Evolutionary conservation across 441 rosid genomes (phyloP).

Genomic region (Adansonia rubrostipa): DNA sequence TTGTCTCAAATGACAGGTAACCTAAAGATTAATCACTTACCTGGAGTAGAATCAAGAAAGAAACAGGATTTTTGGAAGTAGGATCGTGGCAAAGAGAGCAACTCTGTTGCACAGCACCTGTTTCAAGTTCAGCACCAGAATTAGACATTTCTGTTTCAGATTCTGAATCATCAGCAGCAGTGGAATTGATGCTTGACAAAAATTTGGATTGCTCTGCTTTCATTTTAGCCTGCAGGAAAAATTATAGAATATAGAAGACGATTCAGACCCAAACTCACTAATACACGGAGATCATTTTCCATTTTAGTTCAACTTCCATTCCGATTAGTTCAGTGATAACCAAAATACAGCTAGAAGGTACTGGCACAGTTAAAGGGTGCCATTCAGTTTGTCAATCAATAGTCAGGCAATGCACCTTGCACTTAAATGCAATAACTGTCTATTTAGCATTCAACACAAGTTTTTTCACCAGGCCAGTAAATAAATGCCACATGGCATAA

Average conservation of each 20-base stretch:
- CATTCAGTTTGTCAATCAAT: neutral
- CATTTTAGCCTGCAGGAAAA: slow-evolving; percentile 87
- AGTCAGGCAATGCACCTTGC: neutral
- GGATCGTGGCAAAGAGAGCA: slow-evolving; percentile 95
- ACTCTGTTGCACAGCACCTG: slow-evolving; percentile 59
- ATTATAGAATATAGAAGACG: slow-evolving; percentile 26
- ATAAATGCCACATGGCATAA: neutral
- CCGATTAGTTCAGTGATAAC: neutral
- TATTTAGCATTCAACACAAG: neutral
- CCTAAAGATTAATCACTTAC: slow-evolving; percentile 44
- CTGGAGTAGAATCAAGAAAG: slow-evolving; percentile 93
- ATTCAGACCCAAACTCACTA: slow-evolving; percentile 18
- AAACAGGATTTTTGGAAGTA: slow-evolving; percentile 73
- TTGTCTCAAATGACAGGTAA: slow-evolving; percentile 27
- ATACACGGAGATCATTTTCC: slow-evolving; percentile 20
- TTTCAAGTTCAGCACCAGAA: slow-evolving; percentile 46
- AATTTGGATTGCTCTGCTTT: slow-evolving; percentile 96
- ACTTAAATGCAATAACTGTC: slow-evolving; percentile 20
- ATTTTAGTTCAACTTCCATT: slow-evolving; percentile 17
- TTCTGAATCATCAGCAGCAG: slow-evolving; percentile 51
- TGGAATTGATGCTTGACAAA: slow-evolving; percentile 62
- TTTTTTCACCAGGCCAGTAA: neutral
- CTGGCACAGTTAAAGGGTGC: slow-evolving; percentile 10
- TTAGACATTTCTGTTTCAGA: slow-evolving; percentile 53
- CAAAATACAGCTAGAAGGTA: neutral